A percentile compares a stretch with the other conserved stretches of the same genome.
Conservation (phyloP, 495 filamentous ascomycete species). For the Cenococcum geophilum region DNA sequence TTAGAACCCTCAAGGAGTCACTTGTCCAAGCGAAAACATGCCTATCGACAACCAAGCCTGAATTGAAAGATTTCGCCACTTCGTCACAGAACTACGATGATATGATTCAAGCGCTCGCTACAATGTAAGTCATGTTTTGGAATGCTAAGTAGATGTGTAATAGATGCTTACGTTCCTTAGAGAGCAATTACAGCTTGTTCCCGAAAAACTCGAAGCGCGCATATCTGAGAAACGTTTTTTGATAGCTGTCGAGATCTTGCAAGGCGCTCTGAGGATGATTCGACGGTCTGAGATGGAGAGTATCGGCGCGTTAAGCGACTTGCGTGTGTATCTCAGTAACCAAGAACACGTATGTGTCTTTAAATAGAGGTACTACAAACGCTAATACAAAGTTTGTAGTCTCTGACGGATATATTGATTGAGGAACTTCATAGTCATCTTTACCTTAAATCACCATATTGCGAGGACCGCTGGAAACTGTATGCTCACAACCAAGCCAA, state of each 20-base stretch:
- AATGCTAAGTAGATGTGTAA: conserved; percentile 25
- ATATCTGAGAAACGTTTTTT: conserved; percentile 97
- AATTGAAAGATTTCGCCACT: conserved; percentile 78
- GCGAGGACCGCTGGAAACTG: conserved; percentile 86
- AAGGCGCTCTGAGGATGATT: conserved; percentile 75
- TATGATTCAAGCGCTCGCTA: conserved; percentile 74
- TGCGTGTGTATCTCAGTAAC: conserved; percentile 81
- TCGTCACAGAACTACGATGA: conserved; percentile 88
- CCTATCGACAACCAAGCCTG: conserved; percentile 80
- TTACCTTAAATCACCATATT: conserved; percentile 94
- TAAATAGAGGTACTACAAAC: background rate
- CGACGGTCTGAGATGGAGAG: conserved; percentile 83
- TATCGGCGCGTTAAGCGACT: conserved; percentile 80
- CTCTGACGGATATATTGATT: conserved; percentile 86
- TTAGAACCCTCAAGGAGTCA: conserved; percentile 74
- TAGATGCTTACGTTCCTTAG: background rate
- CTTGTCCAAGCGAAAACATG: conserved; percentile 75
- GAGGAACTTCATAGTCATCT: conserved; percentile 97
- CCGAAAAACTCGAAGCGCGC: conserved; percentile 83
- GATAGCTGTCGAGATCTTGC: conserved; percentile 83
- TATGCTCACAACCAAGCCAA: conserved; percentile 40
- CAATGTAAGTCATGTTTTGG: conserved; percentile 44
- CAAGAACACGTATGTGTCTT: conserved; percentile 53
- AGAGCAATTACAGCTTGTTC: conserved; percentile 82
- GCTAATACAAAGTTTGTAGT: conserved; percentile 33